phyloP scores from a whole-genome alignment of 495 filamentous ascomycete species.

The Lasiosphaeriaceae sp. region DNA sequence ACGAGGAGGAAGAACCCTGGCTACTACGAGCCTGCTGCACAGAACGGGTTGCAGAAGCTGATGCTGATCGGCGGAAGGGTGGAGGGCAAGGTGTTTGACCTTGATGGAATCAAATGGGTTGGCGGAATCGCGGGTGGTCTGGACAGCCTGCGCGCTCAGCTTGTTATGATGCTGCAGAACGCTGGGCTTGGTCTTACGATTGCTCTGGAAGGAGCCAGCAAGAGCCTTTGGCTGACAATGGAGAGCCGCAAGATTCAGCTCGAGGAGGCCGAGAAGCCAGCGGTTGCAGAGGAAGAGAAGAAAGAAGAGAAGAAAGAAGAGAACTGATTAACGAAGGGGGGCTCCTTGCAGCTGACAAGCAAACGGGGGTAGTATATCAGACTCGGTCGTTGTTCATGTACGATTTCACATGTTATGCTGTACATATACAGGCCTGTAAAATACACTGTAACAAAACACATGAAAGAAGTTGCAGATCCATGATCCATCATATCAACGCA shows the following conservation, averaged over 20 bases:
- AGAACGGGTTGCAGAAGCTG: constrained; percentile 80
- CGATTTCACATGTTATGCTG: neutral
- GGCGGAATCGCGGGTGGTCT: constrained; percentile 79
- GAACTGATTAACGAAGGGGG: constrained; percentile 14
- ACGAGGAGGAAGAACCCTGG: constrained; percentile 68
- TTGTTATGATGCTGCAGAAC: constrained; percentile 72
- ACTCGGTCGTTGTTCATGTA: neutral
- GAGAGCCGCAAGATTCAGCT: constrained; percentile 73
- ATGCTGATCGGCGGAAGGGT: constrained; percentile 81
- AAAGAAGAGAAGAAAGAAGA: constrained; percentile 30
- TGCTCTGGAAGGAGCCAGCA: constrained; percentile 69
- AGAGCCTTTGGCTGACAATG: constrained; percentile 77
- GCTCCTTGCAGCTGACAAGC: too few relatives aligned
- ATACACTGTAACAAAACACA: constrained; percentile 15
- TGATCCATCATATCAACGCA: neutral
- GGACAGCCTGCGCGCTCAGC: constrained; percentile 74
- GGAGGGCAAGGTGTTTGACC: constrained; percentile 76
- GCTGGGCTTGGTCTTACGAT: constrained; percentile 69
- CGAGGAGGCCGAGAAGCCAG: constrained; percentile 65
- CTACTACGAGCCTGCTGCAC: constrained; percentile 72
- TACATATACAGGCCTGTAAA: constrained; percentile 14
- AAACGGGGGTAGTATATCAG: neutral
- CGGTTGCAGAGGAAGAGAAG: constrained; percentile 26
- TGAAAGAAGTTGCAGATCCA: neutral
- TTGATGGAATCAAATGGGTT: constrained; percentile 75